Conservation (phyloP, 495 filamentous ascomycete species). For the Penicillium silybi region DNA sequence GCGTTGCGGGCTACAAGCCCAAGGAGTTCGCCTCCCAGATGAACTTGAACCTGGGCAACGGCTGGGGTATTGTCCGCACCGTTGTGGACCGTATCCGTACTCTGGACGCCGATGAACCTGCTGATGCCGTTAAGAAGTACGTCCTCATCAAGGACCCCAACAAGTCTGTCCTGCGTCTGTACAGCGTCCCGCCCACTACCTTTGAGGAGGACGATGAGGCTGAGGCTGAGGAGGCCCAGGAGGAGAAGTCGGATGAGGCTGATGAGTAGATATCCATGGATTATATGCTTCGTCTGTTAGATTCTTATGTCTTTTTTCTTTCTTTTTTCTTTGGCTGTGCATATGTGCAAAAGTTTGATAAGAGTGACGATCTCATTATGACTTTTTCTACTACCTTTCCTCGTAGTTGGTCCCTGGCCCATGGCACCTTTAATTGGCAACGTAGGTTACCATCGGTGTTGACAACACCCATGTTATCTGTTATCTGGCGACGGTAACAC, state of each 20-base stretch:
- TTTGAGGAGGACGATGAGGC: slow-evolving; percentile 74
- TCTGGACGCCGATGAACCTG: slow-evolving; percentile 65
- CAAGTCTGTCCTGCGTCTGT: slow-evolving; percentile 86
- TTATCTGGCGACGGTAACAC: too few species aligned
- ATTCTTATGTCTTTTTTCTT: slow-evolving; percentile 6
- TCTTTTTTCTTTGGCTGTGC: slow-evolving; percentile 12
- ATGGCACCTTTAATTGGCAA: not conserved
- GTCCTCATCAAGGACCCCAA: slow-evolving; percentile 86
- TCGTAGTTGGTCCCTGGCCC: not conserved
- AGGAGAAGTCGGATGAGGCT: slow-evolving; percentile 32
- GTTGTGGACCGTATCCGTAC: slow-evolving; percentile 78
- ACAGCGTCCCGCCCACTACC: slow-evolving; percentile 80
- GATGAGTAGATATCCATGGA: slow-evolving; percentile 32
- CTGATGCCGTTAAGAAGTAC: slow-evolving; percentile 61
- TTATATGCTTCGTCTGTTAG: slow-evolving; percentile 14
- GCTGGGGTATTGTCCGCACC: slow-evolving; percentile 98
- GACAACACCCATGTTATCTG: too few species aligned
- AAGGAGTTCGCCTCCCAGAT: slow-evolving; percentile 95
- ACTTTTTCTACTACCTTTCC: not conserved
- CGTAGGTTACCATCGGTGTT: too few species aligned
- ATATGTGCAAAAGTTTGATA: slow-evolving; percentile 24
- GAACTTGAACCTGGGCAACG: slow-evolving; percentile 93
- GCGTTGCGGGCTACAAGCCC: slow-evolving; percentile 95
- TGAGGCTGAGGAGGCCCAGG: slow-evolving; percentile 49
- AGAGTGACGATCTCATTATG: slow-evolving; percentile 11